Conservation (phyloP, 495 filamentous ascomycete genomes). For the Hyaloscypha variabilis region DNA sequence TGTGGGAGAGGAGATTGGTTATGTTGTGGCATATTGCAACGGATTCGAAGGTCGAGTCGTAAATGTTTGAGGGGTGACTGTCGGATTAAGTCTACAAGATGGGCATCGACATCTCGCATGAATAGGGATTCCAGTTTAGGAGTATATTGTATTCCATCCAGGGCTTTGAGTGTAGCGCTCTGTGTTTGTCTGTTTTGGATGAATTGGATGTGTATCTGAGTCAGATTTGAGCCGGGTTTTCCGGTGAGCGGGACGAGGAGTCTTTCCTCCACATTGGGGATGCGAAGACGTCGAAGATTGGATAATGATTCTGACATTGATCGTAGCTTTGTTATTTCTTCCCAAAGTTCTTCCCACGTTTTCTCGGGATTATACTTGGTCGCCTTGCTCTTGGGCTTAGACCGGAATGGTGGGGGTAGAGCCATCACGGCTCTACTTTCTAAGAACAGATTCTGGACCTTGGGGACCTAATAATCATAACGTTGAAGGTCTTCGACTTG, state of each 20-base stretch:
- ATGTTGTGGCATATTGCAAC: conserved; percentile 1
- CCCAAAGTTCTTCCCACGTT: conserved; percentile 3
- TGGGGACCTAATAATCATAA: conserved; percentile 11
- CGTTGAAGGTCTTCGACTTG: conserved; percentile 12
- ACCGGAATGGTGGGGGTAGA: conserved; percentile 7
- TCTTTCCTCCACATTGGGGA: conserved; percentile 8
- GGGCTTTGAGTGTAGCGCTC: background rate
- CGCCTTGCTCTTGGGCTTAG: conserved; percentile 11
- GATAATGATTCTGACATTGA: conserved; percentile 5
- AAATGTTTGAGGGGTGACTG: conserved; percentile 13
- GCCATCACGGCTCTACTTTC: conserved; percentile 16
- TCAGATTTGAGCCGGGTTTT: conserved; percentile 8
- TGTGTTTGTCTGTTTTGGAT: conserved; percentile 6
- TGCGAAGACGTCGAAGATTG: conserved; percentile 9
- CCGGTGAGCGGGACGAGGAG: conserved; percentile 9
- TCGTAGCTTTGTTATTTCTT: conserved; percentile 9
- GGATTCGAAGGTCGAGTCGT: conserved; percentile 9
- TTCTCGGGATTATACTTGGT: no score
- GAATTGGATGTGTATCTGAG: conserved; percentile 6
- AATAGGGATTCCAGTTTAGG: conserved; percentile 8
- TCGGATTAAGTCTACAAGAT: conserved; percentile 3
- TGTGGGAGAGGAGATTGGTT: background rate
- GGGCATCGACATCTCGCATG: conserved; percentile 5
- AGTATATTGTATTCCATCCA: conserved; percentile 6
- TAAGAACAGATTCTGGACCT: conserved; percentile 16